Evolutionary conservation across 768 basidiomycete genomes (phyloP).

Genomic region (Hortiboletus flavorubellus): DNA sequence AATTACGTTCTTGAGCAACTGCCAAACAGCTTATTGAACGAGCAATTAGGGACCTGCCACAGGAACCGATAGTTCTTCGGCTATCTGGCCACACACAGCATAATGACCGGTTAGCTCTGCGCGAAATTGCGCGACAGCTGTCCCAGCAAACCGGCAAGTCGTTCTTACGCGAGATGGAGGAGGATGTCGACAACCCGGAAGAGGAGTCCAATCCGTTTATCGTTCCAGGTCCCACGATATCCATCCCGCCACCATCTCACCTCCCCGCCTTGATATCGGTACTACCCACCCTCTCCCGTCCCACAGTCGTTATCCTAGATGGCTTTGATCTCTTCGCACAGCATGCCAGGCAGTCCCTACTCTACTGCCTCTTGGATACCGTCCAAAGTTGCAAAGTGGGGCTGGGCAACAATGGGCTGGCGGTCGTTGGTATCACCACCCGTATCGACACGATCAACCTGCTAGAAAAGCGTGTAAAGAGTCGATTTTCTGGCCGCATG

Average conservation of each 20-base stretch:
- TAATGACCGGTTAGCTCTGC: conserved; percentile 86
- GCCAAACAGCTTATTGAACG: conserved; percentile 54
- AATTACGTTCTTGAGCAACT: background rate
- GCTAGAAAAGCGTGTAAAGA: conserved; percentile 96
- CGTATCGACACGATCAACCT: conserved; percentile 85
- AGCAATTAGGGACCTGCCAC: conserved; percentile 46
- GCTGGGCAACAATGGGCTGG: conserved; percentile 61
- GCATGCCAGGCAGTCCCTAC: conserved; percentile 86
- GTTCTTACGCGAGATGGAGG: conserved; percentile 39
- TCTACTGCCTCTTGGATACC: conserved; percentile 95
- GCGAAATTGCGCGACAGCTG: conserved; percentile 87
- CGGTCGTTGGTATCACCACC: conserved; percentile 82
- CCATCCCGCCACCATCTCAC: conserved; percentile 64
- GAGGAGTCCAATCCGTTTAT: conserved; percentile 52
- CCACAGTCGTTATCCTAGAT: conserved; percentile 82
- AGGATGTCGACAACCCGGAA: conserved; percentile 31
- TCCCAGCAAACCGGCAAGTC: conserved; percentile 68
- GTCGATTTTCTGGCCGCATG: conserved; percentile 91
- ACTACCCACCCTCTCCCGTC: conserved; percentile 74
- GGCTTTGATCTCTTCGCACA: conserved; percentile 91
- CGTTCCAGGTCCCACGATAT: conserved; percentile 33
- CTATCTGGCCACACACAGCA: conserved; percentile 84
- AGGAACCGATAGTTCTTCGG: conserved; percentile 67
- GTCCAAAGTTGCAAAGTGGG: conserved; percentile 79
- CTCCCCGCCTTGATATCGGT: conserved; percentile 72